These are phyloP conservation scores for Alopecurus myosuroides DNA, from an alignment of 176 grass and related monocot species.

Conservation along the genomic window DNA sequence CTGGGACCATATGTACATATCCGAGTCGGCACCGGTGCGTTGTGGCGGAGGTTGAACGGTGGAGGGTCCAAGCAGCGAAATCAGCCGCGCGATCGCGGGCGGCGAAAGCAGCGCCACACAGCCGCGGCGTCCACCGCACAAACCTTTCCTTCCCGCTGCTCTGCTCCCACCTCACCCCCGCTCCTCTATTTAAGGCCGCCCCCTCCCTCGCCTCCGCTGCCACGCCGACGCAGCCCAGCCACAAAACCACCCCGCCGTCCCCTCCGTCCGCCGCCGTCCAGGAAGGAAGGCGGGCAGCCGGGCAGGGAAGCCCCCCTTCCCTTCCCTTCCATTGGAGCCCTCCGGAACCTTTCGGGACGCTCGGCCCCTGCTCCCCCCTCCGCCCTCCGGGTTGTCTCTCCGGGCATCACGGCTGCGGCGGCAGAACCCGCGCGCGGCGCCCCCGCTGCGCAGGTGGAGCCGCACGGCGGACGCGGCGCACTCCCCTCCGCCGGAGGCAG, in stretches of 20 bases:
- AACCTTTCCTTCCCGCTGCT: not conserved
- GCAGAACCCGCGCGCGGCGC: conserved; percentile 44
- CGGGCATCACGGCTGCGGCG: conserved; percentile 60
- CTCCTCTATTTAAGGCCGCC: conserved; percentile 19
- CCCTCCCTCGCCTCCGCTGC: not conserved
- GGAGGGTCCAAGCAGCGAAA: not conserved
- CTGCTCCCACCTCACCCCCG: not conserved
- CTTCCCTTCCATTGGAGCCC: not conserved
- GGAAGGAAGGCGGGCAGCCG: not conserved
- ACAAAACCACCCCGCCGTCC: not conserved
- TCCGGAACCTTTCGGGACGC: not conserved
- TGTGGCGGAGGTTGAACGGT: not conserved
- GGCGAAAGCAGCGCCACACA: conserved; percentile 21
- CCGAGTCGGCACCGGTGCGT: not conserved
- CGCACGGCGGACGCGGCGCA: conserved; percentile 70
- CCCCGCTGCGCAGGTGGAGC: conserved; percentile 42
- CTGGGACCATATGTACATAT: not conserved
- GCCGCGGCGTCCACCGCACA: conserved; percentile 2
- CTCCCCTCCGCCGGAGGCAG: conserved; percentile 60
- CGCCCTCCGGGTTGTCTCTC: not conserved
- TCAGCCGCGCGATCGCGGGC: not conserved
- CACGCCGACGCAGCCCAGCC: conserved; percentile 13
- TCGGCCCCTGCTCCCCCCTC: not conserved
- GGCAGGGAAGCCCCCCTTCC: not conserved
- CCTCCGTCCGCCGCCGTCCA: not conserved